A percentile compares a stretch with the other conserved stretches of the same genome.
phyloP scores from a whole-genome alignment of 331 rosid species.

The Pyracantha coccinea region DNA sequence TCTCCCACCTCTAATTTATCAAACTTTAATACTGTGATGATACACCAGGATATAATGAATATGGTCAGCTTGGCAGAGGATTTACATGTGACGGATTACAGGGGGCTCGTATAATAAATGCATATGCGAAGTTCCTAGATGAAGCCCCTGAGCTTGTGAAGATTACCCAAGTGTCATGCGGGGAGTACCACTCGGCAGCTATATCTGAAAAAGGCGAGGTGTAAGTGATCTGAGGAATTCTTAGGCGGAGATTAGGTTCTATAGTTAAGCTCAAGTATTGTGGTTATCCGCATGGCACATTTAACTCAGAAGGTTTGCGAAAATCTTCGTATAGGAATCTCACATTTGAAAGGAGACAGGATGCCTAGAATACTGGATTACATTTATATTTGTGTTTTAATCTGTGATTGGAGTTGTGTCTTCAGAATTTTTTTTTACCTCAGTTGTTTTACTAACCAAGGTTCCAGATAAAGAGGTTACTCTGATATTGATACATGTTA shows the following conservation, averaged over 20 bases:
- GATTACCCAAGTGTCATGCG: conserved; percentile 89
- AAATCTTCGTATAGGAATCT: conserved; percentile 37
- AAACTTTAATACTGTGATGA: conserved; percentile 33
- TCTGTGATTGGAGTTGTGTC: no score
- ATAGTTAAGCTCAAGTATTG: conserved; percentile 45
- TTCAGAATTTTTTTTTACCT: no score
- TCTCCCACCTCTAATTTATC: conserved; percentile 22
- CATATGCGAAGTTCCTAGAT: conserved; percentile 85
- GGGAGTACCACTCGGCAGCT: conserved; percentile 96
- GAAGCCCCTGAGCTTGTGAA: conserved; percentile 90
- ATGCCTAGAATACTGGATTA: conserved; percentile 15
- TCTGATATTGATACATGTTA: neutral
- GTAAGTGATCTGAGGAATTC: conserved; percentile 77
- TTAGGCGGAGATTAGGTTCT: conserved; percentile 53
- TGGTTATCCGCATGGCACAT: conserved; percentile 63
- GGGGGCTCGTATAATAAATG: conserved; percentile 68
- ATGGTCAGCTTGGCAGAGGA: conserved; percentile 98
- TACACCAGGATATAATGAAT: conserved; percentile 92
- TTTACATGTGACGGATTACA: conserved; percentile 91
- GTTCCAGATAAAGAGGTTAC: neutral
- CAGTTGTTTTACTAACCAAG: neutral
- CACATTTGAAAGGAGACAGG: conserved; percentile 37
- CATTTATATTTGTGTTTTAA: no score
- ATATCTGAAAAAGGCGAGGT: conserved; percentile 88
- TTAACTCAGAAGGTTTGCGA: conserved; percentile 20